Conservation (phyloP, 2,329 filamentous ascomycete genomes). For the Lachnellula cervina region DNA sequence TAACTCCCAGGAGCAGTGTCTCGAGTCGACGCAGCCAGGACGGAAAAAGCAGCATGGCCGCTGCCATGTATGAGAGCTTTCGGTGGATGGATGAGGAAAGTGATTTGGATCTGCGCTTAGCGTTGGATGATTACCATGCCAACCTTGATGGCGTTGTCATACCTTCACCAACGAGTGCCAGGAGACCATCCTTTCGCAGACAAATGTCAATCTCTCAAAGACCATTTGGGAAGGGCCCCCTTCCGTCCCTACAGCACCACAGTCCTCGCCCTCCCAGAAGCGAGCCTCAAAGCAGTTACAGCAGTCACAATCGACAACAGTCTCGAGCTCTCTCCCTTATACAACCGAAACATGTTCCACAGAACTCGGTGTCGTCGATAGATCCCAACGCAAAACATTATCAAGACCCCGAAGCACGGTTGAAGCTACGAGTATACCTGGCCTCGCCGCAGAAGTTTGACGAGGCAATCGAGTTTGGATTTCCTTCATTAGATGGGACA, state of each 20-base stretch:
- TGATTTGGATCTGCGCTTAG: conserved; percentile 62
- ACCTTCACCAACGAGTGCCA: conserved; percentile 40
- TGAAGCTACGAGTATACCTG: conserved; percentile 80
- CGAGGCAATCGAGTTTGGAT: conserved; percentile 90
- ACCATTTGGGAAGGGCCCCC: conserved; percentile 53
- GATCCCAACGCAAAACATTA: conserved; percentile 78
- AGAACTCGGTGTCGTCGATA: conserved; percentile 46
- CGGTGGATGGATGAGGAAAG: conserved; percentile 71
- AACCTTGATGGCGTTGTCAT: conserved; percentile 52
- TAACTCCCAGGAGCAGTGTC: conserved; percentile 19
- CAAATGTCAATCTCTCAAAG: conserved; percentile 67
- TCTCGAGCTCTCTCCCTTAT: conserved; percentile 54
- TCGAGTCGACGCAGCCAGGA: conserved; percentile 11
- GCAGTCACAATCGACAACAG: conserved; percentile 35
- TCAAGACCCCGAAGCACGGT: conserved; percentile 80
- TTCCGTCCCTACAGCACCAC: conserved; percentile 32
- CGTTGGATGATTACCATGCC: conserved; percentile 65
- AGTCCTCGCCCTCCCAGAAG: conserved; percentile 24
- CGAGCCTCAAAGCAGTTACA: conserved; percentile 21
- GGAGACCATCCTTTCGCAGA: conserved; percentile 61
- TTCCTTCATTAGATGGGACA: conserved; percentile 55
- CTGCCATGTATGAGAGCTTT: conserved; percentile 57
- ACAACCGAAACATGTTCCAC: conserved; percentile 36
- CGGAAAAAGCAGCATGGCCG: conserved; percentile 23
- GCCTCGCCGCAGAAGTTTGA: conserved; percentile 93